A percentile compares a stretch with the other conserved stretches of the same genome.
phyloP scores from a whole-genome alignment of 2,329 filamentous ascomycete genomes.

The Lachnellula arida region DNA sequence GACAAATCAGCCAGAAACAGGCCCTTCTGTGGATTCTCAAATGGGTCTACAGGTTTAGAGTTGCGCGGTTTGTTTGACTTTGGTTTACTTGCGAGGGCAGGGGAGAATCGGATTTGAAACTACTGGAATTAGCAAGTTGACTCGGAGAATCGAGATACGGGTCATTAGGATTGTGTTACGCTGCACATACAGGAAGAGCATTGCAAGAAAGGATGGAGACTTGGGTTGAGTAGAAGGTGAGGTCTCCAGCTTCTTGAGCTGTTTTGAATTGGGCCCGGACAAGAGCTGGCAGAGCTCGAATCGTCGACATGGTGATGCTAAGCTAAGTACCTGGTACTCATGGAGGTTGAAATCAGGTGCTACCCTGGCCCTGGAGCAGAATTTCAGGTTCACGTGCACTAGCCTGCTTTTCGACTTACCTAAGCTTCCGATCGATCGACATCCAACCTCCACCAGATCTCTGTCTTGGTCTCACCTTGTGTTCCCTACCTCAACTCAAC shows the following conservation, averaged over 20 bases:
- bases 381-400: too few species aligned
- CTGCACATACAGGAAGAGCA: slow-evolving; percentile 23
- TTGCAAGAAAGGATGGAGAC: slow-evolving; percentile 26
- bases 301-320: slow-evolving; percentile 12
- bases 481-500: too few species aligned
- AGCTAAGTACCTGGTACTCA: too few species aligned
- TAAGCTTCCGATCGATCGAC: too few species aligned
- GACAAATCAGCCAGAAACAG: slow-evolving; percentile 51
- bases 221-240: slow-evolving; percentile 29
- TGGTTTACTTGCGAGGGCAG: slow-evolving; percentile 63
- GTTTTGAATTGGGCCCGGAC: slow-evolving; percentile 26
- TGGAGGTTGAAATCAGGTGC: too few species aligned
- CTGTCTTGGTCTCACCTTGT: too few species aligned
- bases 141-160: neutral
- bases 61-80: slow-evolving; percentile 36
- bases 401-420: too few species aligned
- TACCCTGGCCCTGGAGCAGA: too few species aligned
- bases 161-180: neutral
- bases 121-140: slow-evolving; percentile 30
- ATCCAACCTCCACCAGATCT: too few species aligned
- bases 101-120: slow-evolving; percentile 72
- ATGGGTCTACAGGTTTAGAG: slow-evolving; percentile 52
- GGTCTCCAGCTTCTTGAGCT: slow-evolving; percentile 24
- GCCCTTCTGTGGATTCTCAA: slow-evolving; percentile 52
- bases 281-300: slow-evolving; percentile 23